Percentiles rank a stretch among this genome's conserved stretches.
phyloP scores from a whole-genome alignment of 345 rosid species.

The Alliaria petiolata region DNA sequence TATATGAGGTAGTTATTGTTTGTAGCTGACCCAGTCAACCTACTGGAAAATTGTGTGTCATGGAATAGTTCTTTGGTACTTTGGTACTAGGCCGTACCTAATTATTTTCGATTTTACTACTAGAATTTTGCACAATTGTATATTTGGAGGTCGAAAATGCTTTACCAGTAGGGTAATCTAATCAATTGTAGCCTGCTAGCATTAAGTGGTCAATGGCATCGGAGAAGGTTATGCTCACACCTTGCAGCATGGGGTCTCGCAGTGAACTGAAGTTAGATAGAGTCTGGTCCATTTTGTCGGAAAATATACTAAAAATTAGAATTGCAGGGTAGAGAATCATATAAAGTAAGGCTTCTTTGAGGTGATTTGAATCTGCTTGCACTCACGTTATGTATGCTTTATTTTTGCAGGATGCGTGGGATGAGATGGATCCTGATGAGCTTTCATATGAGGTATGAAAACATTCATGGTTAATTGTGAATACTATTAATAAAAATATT shows the following conservation, averaged over 20 bases:
- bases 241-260: not conserved
- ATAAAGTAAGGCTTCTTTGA: not conserved
- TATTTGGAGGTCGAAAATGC: not conserved
- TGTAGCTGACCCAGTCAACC: not conserved
- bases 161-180: not conserved
- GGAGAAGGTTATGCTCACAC: conserved; percentile 2
- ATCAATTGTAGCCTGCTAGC: not conserved
- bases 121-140: not conserved
- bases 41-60: conserved; percentile 6
- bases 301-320: not conserved
- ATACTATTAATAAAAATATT: not conserved
- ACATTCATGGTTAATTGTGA: not conserved
- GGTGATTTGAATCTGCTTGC: conserved; percentile 8
- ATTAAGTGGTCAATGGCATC: not conserved
- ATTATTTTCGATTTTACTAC: not conserved
- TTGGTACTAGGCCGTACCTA: not conserved
- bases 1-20: not conserved
- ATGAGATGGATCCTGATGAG: conserved; percentile 92
- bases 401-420: conserved; percentile 73
- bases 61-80: not conserved
- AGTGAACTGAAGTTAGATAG: conserved; percentile 3
- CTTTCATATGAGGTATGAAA: conserved; percentile 79
- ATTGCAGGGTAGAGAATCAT: not conserved
- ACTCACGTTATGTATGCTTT: not conserved
- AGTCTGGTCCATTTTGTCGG: not conserved